These are phyloP conservation scores for Bipolaris cookei DNA, from an alignment of 2,329 filamentous ascomycete genomes.

Conservation along the genomic window DNA sequence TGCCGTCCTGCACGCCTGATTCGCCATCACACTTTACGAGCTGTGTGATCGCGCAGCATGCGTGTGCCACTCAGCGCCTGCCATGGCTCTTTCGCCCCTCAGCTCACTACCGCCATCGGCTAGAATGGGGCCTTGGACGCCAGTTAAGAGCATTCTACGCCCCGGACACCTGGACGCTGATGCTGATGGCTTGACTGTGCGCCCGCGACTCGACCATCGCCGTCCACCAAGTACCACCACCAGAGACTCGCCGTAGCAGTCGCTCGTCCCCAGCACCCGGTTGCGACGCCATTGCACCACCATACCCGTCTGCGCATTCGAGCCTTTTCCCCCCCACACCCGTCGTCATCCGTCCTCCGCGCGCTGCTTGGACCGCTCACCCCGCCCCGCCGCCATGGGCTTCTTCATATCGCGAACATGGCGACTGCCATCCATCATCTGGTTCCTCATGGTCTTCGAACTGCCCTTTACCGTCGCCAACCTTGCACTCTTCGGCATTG, in stretches of 20 bases:
- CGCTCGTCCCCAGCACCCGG: not conserved
- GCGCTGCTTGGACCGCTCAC: constrained; percentile 13
- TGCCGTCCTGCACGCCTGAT: constrained; percentile 24
- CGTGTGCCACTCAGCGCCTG: constrained; percentile 43
- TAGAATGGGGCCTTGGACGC: constrained; percentile 25
- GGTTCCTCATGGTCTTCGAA: constrained; percentile 68
- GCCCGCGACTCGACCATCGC: constrained; percentile 7
- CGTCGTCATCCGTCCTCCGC: constrained; percentile 6
- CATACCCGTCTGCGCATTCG: not conserved
- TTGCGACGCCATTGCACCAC: constrained; percentile 2
- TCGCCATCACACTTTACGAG: constrained; percentile 31
- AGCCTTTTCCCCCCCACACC: constrained; percentile 11
- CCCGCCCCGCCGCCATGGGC: constrained; percentile 26
- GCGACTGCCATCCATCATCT: constrained; percentile 59
- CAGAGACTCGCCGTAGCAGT: constrained; percentile 9
- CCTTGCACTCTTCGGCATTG: constrained; percentile 74
- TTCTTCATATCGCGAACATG: constrained; percentile 64
- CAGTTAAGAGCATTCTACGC: constrained; percentile 33
- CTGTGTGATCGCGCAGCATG: constrained; percentile 40
- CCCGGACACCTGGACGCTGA: constrained; percentile 15
- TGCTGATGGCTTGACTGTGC: constrained; percentile 14
- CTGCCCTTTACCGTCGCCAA: constrained; percentile 68
- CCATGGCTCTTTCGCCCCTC: constrained; percentile 34
- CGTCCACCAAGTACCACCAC: constrained; percentile 20
- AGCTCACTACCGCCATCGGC: constrained; percentile 22